A percentile compares a stretch with the other conserved stretches of the same genome.
Conservation (phyloP, 306 rosid species). For the Prunus campanulata region DNA sequence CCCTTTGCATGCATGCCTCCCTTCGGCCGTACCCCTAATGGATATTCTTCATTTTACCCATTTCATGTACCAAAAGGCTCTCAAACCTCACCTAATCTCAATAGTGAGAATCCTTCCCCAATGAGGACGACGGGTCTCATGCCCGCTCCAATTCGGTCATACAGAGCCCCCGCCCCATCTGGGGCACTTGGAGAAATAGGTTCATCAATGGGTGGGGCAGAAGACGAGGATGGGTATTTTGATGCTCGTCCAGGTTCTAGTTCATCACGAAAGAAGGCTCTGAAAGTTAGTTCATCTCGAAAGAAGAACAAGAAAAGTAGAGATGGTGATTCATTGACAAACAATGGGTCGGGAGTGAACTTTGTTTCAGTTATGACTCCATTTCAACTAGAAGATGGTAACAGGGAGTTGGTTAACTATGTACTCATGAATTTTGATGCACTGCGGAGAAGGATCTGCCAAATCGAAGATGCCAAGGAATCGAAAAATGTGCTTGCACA, state of each 20-base stretch:
- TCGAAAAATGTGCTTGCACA: slow-evolving; percentile 19
- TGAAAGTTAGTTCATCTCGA: slow-evolving; percentile 25
- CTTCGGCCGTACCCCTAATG: slow-evolving; percentile 31
- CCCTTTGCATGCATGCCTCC: slow-evolving; percentile 18
- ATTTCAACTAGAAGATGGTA: slow-evolving; percentile 35
- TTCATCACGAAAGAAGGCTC: slow-evolving; percentile 32
- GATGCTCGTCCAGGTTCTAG: slow-evolving; percentile 19
- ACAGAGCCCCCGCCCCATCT: slow-evolving; percentile 16
- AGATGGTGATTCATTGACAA: slow-evolving; percentile 3
- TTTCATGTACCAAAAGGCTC: slow-evolving; percentile 26
- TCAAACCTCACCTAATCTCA: slow-evolving; percentile 33
- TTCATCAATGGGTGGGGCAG: slow-evolving; percentile 8
- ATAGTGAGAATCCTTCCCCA: slow-evolving; percentile 5
- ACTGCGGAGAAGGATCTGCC: slow-evolving; percentile 57
- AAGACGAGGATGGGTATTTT: not conserved
- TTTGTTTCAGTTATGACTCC: slow-evolving; percentile 21
- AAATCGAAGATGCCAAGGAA: slow-evolving; percentile 54
- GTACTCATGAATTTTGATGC: slow-evolving; percentile 53
- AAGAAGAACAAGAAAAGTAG: slow-evolving; percentile 32
- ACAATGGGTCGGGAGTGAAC: slow-evolving; percentile 4
- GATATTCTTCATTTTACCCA: slow-evolving; percentile 50
- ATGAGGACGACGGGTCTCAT: slow-evolving; percentile 13
- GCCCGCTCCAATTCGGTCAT: slow-evolving; percentile 48
- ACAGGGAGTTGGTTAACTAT: slow-evolving; percentile 31
- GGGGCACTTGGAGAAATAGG: not conserved